Evolutionary conservation across 495 filamentous ascomycete genomes (phyloP), one percentile per base, ranked within the genome.

Genomic region (Daldinia caldariorum): DNA sequence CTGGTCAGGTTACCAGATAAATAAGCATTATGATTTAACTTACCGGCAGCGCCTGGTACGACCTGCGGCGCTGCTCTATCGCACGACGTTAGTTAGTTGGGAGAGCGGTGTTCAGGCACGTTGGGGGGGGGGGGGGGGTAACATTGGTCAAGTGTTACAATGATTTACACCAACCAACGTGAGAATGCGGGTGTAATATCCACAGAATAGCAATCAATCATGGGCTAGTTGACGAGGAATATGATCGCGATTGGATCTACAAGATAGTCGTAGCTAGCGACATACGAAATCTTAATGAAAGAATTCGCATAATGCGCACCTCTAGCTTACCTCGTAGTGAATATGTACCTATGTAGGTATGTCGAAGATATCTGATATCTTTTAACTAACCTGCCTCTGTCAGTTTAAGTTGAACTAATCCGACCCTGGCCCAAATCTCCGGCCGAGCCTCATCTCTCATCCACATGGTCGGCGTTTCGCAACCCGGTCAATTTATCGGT

Each of bases 1-100:
- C 68, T 39, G 73, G 75, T 18, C 73, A 75, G 53, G 69, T 67
- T 32, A 9, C 74, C 4, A 71, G 73, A 72, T 75, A 75, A 22
- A 72, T 75, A 75, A 22, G 58, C 69, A 43, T 13, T 22, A 3
- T 18, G 50, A 53, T 26, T 43, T 18, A 35, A 34, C 51, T 69
- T 29, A 51, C 18, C 56, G 61, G 63, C 47, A 39, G 38, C 59
- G 43, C 38, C 41, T 35, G 63, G 34, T 38, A 41, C 34, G 50
- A 22, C 53, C 20, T 41, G 37, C 10, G 55, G 60, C 49, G 58
- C 22, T 59, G 32, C 58, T 41, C 58, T 41, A 26, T 32, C 13
- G 45, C 56, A 41, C 39, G 35, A 41, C 41, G 39, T 50, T n/a
- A 10, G n/a, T 10, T 41, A 32, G 37, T 39, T 10, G 22, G 41